A percentile compares a stretch with the other conserved stretches of the same genome.
These are phyloP conservation scores for Crithidia expoeki DNA, from an alignment of 208 protist species.

Conservation along the genomic window DNA sequence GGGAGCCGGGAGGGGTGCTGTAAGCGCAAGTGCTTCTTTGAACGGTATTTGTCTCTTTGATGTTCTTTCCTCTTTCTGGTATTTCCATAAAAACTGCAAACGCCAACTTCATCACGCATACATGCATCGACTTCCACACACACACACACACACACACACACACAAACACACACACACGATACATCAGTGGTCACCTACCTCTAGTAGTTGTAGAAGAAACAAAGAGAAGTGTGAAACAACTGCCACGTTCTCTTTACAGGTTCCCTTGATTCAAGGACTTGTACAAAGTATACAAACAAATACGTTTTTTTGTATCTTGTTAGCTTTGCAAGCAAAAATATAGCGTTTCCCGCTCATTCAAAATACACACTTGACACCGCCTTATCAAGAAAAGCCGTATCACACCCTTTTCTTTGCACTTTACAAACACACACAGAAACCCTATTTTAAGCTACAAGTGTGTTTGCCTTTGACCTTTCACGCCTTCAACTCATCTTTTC, in stretches of 20 bases:
- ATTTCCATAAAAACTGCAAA: no score
- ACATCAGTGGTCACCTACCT: background rate
- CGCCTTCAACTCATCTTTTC: background rate
- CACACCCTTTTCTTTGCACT: background rate
- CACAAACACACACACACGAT: background rate
- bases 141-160: constrained; percentile 7
- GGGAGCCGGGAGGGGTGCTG: no score
- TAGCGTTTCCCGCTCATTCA: no score
- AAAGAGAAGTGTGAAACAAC: background rate
- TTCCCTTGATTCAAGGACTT: background rate
- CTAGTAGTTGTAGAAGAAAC: background rate
- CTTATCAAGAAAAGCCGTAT: no score
- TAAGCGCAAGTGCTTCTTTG: no score
- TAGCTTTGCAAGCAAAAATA: no score
- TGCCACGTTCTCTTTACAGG: background rate
- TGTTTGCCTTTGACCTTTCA: background rate
- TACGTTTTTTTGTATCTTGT: background rate
- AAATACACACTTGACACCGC: no score
- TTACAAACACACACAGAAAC: background rate
- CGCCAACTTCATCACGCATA: no score
- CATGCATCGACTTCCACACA: background rate
- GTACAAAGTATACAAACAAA: no score
- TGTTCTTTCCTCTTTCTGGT: background rate
- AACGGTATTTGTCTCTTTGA: background rate
- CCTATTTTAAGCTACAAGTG: no score